Percentiles rank a stretch among this genome's conserved stretches.
Evolutionary conservation across 73 alveolate genomes (phyloP).

Genomic region (Stentor roeselii): DNA sequence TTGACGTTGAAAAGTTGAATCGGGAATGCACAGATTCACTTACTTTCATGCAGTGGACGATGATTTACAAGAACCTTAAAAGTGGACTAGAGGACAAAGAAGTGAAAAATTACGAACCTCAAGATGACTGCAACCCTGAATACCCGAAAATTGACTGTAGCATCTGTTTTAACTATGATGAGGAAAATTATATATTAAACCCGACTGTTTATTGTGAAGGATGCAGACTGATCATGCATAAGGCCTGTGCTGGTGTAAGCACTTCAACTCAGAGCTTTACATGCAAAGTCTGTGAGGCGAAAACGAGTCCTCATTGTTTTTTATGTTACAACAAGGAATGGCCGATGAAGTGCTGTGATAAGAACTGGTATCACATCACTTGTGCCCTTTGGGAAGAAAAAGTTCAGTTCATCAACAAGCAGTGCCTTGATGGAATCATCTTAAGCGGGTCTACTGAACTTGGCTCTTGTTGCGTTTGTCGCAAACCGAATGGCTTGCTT

Average conservation of each 20-base stretch:
- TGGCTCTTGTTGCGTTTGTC: not conserved
- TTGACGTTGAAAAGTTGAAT: not conserved
- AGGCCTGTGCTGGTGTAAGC: not conserved
- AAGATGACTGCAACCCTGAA: not conserved
- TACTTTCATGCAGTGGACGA: not conserved
- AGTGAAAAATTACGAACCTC: not conserved
- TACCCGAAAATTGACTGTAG: not conserved
- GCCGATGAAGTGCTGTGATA: constrained; percentile 1
- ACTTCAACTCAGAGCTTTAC: not conserved
- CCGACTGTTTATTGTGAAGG: not conserved
- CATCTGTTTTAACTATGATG: constrained; percentile 4
- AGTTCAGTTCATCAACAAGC: not conserved
- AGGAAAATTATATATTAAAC: constrained; percentile 8
- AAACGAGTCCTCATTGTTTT: not conserved
- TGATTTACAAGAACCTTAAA: not conserved
- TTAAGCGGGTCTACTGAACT: not conserved
- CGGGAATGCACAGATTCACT: not conserved
- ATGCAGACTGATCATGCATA: constrained; percentile 26
- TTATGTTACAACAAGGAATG: not conserved
- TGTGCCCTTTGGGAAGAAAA: constrained; percentile 17
- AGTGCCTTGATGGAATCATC: not conserved
- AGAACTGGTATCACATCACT: not conserved
- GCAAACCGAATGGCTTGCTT: constrained; percentile 9
- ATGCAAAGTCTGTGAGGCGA: not conserved
- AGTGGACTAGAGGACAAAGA: not conserved